These are phyloP conservation scores for Pseudogymnoascus verrucosus DNA, from an alignment of 2,329 filamentous ascomycete genomes.

Conservation along the genomic window DNA sequence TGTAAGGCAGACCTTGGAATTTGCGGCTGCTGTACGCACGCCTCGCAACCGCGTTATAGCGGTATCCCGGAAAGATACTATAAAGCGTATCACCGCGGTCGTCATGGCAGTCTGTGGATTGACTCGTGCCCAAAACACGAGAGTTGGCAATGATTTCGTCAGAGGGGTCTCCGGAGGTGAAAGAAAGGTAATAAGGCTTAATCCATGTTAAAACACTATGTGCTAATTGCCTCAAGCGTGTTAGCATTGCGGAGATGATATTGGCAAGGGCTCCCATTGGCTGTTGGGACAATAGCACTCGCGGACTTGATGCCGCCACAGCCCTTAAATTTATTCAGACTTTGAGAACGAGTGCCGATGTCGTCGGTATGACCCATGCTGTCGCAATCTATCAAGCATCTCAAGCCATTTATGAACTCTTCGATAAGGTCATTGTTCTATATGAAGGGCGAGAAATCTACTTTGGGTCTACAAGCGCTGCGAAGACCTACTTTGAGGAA, in stretches of 20 bases:
- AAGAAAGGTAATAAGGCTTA: constrained; percentile 28
- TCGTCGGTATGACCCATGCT: constrained; percentile 50
- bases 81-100: background rate
- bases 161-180: constrained; percentile 55
- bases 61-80: background rate
- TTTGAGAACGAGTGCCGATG: constrained; percentile 54
- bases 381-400: constrained; percentile 63
- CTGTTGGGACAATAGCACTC: constrained; percentile 61
- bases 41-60: constrained; percentile 9
- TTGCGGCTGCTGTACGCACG: constrained; percentile 35
- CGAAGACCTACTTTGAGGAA: constrained; percentile 55
- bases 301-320: constrained; percentile 57
- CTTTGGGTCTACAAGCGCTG: constrained; percentile 52
- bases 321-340: constrained; percentile 53
- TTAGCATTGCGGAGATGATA: constrained; percentile 46
- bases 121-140: constrained; percentile 45
- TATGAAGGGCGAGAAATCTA: constrained; percentile 59
- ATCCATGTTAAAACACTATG: too few species aligned
- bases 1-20: constrained; percentile 44
- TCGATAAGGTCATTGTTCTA: constrained; percentile 62
- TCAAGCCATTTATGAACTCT: constrained; percentile 60
- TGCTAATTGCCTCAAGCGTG: constrained; percentile 34
- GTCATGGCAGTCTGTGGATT: background rate
- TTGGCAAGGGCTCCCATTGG: constrained; percentile 36
- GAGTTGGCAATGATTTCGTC: constrained; percentile 50